These are phyloP conservation scores for Stephania cephalantha DNA, from an alignment of 164 flowering plant species.

Conservation along the genomic window DNA sequence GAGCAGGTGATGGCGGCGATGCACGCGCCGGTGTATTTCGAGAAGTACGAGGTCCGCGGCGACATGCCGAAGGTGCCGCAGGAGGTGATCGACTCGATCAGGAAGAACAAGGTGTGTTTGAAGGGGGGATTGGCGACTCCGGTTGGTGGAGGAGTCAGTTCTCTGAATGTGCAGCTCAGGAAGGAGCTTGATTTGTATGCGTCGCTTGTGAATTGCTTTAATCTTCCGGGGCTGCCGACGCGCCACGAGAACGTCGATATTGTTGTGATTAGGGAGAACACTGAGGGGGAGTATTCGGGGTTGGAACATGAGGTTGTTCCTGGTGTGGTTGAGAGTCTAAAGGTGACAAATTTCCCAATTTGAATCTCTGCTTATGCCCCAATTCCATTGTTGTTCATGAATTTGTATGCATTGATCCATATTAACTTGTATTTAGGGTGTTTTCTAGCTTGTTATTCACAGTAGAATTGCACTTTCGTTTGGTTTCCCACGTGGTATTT, in stretches of 20 bases:
- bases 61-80: constrained; percentile 50
- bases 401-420: neutral
- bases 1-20: constrained; percentile 87
- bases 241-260: constrained; percentile 78
- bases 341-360: constrained; percentile 34
- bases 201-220: constrained; percentile 73
- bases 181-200: constrained; percentile 82
- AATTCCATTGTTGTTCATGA: neutral
- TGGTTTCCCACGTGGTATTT: too few species aligned
- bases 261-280: constrained; percentile 84
- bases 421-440: too few species aligned
- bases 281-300: constrained; percentile 87
- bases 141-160: constrained; percentile 84
- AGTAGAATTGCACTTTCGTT: too few species aligned
- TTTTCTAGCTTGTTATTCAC: too few species aligned
- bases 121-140: constrained; percentile 84
- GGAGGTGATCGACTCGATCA: constrained; percentile 60
- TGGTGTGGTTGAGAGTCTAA: constrained; percentile 87
- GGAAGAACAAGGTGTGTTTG: constrained; percentile 77
- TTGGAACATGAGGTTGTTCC: constrained; percentile 95
- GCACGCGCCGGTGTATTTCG: constrained; percentile 89
- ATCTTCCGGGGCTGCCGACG: constrained; percentile 67
- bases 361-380: neutral
- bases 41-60: constrained; percentile 64
- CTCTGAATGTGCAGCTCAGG: constrained; percentile 68